Conservation (phyloP, 345 rosid genomes). For the Camelina sativa region DNA sequence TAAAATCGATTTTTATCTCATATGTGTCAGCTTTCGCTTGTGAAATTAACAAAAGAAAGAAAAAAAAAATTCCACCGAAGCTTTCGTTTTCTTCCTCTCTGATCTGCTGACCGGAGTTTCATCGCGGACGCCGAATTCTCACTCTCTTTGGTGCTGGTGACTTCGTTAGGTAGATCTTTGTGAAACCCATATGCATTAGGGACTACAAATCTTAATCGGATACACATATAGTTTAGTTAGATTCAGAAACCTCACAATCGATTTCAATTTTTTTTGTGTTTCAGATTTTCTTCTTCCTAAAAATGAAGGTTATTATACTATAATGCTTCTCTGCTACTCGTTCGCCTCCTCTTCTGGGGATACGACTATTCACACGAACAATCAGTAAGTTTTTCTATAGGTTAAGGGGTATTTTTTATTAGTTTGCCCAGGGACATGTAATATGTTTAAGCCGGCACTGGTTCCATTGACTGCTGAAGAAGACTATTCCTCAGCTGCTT, state of each 20-base stretch:
- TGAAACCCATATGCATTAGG: background rate
- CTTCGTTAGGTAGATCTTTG: background rate
- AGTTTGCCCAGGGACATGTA: too few species aligned
- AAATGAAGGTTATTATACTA: conserved; percentile 38
- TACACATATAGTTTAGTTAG: background rate
- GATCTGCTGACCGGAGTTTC: background rate
- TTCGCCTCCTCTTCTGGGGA: conserved; percentile 57
- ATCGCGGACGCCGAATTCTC: background rate
- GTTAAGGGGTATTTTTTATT: too few species aligned
- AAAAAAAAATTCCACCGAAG: too few species aligned
- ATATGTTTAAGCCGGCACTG: too few species aligned
- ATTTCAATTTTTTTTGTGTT: conserved; percentile 3
- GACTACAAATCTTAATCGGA: conserved; percentile 13
- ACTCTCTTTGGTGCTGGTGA: background rate
- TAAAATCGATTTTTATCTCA: too few species aligned
- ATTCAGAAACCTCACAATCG: conserved; percentile 19
- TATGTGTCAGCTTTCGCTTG: too few species aligned
- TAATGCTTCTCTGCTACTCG: conserved; percentile 45
- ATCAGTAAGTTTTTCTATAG: too few species aligned
- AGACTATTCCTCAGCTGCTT: too few species aligned
- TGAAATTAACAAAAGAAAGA: too few species aligned
- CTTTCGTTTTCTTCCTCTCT: too few species aligned
- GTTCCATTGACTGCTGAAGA: too few species aligned
- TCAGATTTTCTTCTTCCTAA: conserved; percentile 3
- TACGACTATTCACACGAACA: conserved; percentile 83